These are phyloP conservation scores for Fusarium staphyleae DNA, from an alignment of 2,329 filamentous ascomycete genomes.

Conservation along the genomic window DNA sequence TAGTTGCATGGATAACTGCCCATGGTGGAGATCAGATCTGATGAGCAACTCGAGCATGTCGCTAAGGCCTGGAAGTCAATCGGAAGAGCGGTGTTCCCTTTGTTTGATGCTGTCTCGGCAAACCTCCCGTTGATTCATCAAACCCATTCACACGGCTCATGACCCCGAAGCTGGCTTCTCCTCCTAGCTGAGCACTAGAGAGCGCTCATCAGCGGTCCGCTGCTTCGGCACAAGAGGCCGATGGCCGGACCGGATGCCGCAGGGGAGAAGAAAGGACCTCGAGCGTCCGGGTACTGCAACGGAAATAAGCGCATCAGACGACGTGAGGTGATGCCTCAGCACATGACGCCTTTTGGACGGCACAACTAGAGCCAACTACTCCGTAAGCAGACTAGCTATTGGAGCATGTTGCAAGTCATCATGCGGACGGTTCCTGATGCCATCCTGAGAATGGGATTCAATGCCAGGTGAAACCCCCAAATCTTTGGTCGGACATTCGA, in stretches of 20 bases:
- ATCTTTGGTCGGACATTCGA: slow-evolving; percentile 7
- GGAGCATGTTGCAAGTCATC: not conserved
- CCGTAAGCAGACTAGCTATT: too few relatives aligned
- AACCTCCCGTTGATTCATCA: slow-evolving; percentile 23
- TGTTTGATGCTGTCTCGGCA: slow-evolving; percentile 26
- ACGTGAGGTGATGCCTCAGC: slow-evolving; percentile 22
- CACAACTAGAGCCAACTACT: slow-evolving; percentile 10
- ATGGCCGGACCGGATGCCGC: slow-evolving; percentile 29
- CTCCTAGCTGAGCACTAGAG: slow-evolving; percentile 17
- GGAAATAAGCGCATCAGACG: slow-evolving; percentile 16
- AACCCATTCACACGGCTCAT: slow-evolving; percentile 20
- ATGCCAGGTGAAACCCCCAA: not conserved
- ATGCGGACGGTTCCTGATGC: not conserved
- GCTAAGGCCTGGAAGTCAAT: not conserved
- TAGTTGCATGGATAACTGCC: not conserved
- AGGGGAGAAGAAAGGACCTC: slow-evolving; percentile 2
- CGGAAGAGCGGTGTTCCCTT: not conserved
- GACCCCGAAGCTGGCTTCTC: slow-evolving; percentile 18
- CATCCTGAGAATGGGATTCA: slow-evolving; percentile 4
- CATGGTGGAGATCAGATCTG: slow-evolving; percentile 3
- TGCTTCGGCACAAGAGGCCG: slow-evolving; percentile 20
- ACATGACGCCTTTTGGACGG: slow-evolving; percentile 23
- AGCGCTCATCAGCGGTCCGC: slow-evolving; percentile 1
- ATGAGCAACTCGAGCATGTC: not conserved
- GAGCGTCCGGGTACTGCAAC: slow-evolving; percentile 12